Evolutionary conservation across 441 rosid species (phyloP).

Genomic region (Lepidium campestre): DNA sequence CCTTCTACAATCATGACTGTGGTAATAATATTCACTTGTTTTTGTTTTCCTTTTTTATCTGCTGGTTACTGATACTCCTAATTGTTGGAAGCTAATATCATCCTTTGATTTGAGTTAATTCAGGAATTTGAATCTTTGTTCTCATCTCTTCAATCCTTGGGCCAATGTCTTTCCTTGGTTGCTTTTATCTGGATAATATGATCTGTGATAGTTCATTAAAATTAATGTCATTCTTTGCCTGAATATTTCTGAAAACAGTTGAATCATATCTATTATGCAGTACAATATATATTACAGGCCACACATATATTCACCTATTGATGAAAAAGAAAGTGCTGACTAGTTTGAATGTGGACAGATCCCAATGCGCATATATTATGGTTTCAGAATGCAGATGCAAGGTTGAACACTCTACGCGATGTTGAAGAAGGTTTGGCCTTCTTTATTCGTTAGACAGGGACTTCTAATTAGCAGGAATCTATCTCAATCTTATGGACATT

Average conservation of each 20-base stretch:
- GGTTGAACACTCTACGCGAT: conserved; percentile 67
- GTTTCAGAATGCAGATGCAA: conserved; percentile 66
- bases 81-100: not conserved
- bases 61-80: not conserved
- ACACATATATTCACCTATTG: not conserved
- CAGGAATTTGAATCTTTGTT: not conserved
- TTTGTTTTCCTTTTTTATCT: not conserved
- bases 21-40: conserved; percentile 29
- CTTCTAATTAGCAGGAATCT: not conserved
- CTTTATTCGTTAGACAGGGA: not conserved
- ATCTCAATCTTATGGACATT: not conserved
- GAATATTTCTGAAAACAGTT: not conserved
- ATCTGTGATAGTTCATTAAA: conserved; percentile 1
- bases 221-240: not conserved
- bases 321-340: not conserved
- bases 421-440: conserved; percentile 57
- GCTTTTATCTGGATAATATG: not conserved
- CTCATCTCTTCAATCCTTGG: not conserved
- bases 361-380: conserved; percentile 77
- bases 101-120: not conserved
- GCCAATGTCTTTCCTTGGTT: not conserved
- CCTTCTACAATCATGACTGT: conserved; percentile 83
- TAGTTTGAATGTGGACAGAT: conserved; percentile 41
- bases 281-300: not conserved
- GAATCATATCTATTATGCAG: not conserved